A percentile compares a stretch with the other conserved stretches of the same genome.
Conservation (phyloP, 1,284 basidiomycete genomes). For the Apiotrichum sp. region DNA sequence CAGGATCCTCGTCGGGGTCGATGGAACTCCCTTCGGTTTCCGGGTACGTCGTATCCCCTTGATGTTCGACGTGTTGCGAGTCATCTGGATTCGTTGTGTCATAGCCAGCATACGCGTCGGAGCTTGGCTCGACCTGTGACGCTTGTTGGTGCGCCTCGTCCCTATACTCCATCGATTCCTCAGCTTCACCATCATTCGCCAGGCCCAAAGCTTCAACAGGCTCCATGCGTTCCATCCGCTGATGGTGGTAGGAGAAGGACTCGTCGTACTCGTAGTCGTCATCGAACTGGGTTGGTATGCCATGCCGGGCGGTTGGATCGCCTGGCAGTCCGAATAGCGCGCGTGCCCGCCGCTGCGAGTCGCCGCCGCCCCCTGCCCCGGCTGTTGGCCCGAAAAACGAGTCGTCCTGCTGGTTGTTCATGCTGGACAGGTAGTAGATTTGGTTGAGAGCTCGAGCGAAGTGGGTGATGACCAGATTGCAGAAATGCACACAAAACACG, state of each 20-base stretch:
- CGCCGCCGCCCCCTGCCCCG: background rate
- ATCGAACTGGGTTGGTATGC: background rate
- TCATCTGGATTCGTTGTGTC: background rate
- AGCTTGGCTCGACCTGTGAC: too few relatives aligned
- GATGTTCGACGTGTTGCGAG: conserved; percentile 1
- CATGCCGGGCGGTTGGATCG: background rate
- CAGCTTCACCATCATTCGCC: background rate
- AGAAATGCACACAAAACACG: too few relatives aligned
- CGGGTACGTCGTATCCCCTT: conserved; percentile 12
- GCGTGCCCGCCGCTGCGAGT: background rate
- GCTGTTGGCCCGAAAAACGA: conserved; percentile 12
- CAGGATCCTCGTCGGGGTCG: conserved; percentile 36
- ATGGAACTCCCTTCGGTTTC: conserved; percentile 25
- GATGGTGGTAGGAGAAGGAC: background rate
- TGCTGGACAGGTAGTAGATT: background rate
- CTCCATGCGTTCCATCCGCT: background rate
- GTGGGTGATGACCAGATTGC: too few relatives aligned
- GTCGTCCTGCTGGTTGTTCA: conserved; percentile 11
- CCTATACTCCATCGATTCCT: conserved; percentile 1
- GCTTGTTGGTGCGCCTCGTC: conserved; percentile 1
- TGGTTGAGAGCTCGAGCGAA: too few relatives aligned
- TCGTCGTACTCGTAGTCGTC: conserved; percentile 2
- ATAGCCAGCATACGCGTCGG: background rate
- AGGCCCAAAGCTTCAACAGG: background rate
- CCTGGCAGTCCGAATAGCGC: background rate